These are phyloP conservation scores for Polygonum maritimum DNA, from an alignment of 148 eudicot species.

Conservation along the genomic window DNA sequence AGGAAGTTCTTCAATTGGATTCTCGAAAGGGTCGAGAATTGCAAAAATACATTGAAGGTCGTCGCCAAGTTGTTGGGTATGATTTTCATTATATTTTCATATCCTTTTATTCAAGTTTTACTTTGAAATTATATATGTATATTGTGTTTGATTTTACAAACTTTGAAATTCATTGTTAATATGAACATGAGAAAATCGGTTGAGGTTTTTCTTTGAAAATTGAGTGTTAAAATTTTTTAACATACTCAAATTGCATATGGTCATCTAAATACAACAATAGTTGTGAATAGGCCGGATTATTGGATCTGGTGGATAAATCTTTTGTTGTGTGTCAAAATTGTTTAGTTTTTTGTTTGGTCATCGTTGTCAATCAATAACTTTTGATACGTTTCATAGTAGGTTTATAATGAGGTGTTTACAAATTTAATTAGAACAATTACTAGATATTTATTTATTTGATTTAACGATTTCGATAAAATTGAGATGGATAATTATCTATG, in stretches of 20 bases:
- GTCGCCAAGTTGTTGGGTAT: slow-evolving; percentile 53
- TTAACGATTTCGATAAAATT: neutral
- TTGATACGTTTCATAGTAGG: too few species aligned
- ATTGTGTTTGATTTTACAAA: neutral
- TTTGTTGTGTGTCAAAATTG: neutral
- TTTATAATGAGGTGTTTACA: too few species aligned
- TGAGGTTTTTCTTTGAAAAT: neutral
- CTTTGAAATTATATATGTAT: neutral
- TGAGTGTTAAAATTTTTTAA: neutral
- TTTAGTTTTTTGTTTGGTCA: neutral
- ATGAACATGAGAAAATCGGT: neutral
- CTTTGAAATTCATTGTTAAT: neutral
- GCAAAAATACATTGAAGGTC: slow-evolving; percentile 32
- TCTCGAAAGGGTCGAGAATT: slow-evolving; percentile 41
- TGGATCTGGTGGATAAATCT: neutral
- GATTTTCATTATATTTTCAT: slow-evolving; percentile 2
- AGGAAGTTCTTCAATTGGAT: slow-evolving; percentile 12
- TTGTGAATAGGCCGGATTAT: neutral
- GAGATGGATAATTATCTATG: neutral
- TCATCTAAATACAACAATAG: neutral
- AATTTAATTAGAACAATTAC: too few species aligned
- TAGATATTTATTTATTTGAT: too few species aligned
- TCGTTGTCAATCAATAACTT: neutral
- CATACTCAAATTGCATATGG: neutral
- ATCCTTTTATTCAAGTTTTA: neutral